Conservation (phyloP, 2,329 filamentous ascomycete genomes). For the Blastomyces gilchristii region DNA sequence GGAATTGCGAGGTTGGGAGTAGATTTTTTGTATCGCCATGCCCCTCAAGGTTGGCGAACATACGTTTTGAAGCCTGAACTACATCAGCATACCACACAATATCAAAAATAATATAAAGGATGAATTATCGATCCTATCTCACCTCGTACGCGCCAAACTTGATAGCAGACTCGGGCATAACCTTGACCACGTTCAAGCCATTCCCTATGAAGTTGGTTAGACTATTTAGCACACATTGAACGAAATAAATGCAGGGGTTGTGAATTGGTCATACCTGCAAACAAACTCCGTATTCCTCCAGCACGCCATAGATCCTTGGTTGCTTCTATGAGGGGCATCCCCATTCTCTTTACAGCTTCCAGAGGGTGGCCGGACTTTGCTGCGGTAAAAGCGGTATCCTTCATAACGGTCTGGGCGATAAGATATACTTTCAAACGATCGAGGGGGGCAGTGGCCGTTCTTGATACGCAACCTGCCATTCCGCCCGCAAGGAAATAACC, state of each 20-base stretch:
- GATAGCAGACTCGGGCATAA: slow-evolving; percentile 97
- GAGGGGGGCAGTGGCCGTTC: slow-evolving; percentile 88
- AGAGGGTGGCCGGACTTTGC: slow-evolving; percentile 60
- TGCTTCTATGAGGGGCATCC: slow-evolving; percentile 61
- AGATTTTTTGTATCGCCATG: slow-evolving; percentile 72
- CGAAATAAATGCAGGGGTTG: slow-evolving; percentile 3
- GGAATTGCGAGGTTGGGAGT: slow-evolving; percentile 74
- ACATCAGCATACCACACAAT: not conserved
- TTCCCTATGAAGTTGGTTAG: slow-evolving; percentile 53
- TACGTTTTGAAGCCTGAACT: slow-evolving; percentile 66
- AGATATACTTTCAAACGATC: slow-evolving; percentile 96
- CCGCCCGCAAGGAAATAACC: slow-evolving; percentile 97
- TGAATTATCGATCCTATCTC: slow-evolving; percentile 17
- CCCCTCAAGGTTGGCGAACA: slow-evolving; percentile 76
- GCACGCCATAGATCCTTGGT: slow-evolving; percentile 70
- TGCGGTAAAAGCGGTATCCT: slow-evolving; percentile 51
- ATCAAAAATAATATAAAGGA: slow-evolving; percentile 8
- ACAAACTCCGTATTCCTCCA: slow-evolving; percentile 79
- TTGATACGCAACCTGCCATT: slow-evolving; percentile 84
- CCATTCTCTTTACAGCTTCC: slow-evolving; percentile 54
- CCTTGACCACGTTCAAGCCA: slow-evolving; percentile 90
- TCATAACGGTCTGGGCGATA: slow-evolving; percentile 71
- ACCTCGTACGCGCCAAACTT: slow-evolving; percentile 95
- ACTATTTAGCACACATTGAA: not conserved
- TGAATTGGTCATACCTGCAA: slow-evolving; percentile 60